phyloP scores from a whole-genome alignment of 2,329 filamentous ascomycete species.

The Fusarium sublunatum region DNA sequence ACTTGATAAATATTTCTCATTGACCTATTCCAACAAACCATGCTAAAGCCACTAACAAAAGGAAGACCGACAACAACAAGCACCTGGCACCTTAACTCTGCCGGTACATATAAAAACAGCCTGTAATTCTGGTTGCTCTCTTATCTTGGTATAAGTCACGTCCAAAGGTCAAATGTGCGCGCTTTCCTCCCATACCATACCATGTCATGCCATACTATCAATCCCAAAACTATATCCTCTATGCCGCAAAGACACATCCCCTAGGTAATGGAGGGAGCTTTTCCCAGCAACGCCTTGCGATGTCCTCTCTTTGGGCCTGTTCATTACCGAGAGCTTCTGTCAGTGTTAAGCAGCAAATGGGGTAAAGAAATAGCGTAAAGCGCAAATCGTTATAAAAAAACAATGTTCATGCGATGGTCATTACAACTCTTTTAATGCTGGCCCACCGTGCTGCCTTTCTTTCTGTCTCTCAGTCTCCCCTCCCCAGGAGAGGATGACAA shows the following conservation, averaged over 20 bases:
- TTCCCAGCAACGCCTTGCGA: constrained; percentile 39
- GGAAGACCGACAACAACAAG: constrained; percentile 37
- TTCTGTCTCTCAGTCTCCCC: constrained; percentile 25
- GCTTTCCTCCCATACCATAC: constrained; percentile 37
- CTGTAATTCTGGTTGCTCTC: constrained; percentile 32
- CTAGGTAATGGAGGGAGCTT: constrained; percentile 33
- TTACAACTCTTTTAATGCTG: constrained; percentile 55
- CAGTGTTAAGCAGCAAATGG: constrained; percentile 41
- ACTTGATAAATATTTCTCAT: constrained; percentile 42
- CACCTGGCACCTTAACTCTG: constrained; percentile 33
- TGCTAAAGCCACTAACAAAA: constrained; percentile 46
- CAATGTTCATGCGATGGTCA: constrained; percentile 55
- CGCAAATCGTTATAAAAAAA: constrained; percentile 51
- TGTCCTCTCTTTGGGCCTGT: constrained; percentile 31
- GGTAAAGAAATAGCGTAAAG: constrained; percentile 45
- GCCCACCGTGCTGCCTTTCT: constrained; percentile 32
- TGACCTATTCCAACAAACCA: constrained; percentile 44
- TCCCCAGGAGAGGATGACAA: constrained; percentile 32
- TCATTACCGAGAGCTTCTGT: constrained; percentile 36
- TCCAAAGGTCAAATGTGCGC: constrained; percentile 38
- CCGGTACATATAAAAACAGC: constrained; percentile 39
- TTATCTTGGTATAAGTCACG: constrained; percentile 42
- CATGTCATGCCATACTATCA: constrained; percentile 39
- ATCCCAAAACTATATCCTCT: constrained; percentile 30
- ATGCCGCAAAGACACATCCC: constrained; percentile 34